Evolutionary conservation across 495 filamentous ascomycete genomes (phyloP).

Genomic region (Aspergillus ostianus): DNA sequence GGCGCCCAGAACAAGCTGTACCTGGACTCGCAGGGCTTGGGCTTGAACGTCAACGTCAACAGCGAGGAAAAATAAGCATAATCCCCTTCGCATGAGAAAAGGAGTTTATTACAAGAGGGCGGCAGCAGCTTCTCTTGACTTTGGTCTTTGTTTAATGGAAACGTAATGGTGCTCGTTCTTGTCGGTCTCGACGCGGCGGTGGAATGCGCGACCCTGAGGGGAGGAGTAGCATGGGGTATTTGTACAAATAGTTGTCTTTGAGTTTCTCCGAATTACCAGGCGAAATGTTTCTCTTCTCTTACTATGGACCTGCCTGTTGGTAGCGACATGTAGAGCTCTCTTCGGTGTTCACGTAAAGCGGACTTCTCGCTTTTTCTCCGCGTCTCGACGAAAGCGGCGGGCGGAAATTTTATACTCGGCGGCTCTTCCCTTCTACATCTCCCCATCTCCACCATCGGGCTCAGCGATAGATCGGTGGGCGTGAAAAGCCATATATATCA

Average conservation of each 20-base stretch:
- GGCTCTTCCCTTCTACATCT: slow-evolving; percentile 12
- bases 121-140: neutral
- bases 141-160: slow-evolving; percentile 3
- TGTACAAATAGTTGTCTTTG: slow-evolving; percentile 48
- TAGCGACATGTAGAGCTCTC: neutral
- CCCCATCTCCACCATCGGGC: slow-evolving; percentile 1
- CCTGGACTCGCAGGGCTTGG: slow-evolving; percentile 83
- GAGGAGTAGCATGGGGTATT: slow-evolving; percentile 28
- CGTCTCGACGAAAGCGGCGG: slow-evolving; percentile 40
- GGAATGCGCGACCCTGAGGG: slow-evolving; percentile 19
- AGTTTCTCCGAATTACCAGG: slow-evolving; percentile 27
- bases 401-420: slow-evolving; percentile 24
- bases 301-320: neutral
- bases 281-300: slow-evolving; percentile 46
- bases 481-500: neutral
- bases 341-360: neutral
- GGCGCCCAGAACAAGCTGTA: slow-evolving; percentile 93
- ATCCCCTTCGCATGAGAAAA: slow-evolving; percentile 10
- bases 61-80: slow-evolving; percentile 35
- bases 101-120: slow-evolving; percentile 1
- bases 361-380: neutral
- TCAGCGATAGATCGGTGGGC: neutral
- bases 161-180: slow-evolving; percentile 13
- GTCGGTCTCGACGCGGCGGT: slow-evolving; percentile 21
- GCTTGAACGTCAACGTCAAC: slow-evolving; percentile 77